phyloP scores from a whole-genome alignment of 208 protist genomes.

The Acanthamoeba polyphaga region DNA sequence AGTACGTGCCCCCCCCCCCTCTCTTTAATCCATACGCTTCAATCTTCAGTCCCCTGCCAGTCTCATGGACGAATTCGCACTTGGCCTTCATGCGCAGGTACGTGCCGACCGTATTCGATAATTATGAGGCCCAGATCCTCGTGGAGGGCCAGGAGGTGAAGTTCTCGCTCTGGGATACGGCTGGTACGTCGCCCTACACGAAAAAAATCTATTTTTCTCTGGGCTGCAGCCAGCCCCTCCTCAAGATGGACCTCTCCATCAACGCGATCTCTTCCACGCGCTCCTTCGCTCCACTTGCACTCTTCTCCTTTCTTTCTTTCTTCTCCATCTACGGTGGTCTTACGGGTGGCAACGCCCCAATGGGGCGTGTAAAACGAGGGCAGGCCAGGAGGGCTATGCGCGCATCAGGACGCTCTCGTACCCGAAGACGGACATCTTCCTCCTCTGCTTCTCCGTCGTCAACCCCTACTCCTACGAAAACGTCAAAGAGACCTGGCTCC shows the following conservation, averaged over 20 bases:
- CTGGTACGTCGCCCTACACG: not conserved
- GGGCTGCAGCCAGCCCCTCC: not conserved
- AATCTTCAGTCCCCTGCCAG: constrained; percentile 53
- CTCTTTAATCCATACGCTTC: not conserved
- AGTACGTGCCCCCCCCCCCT: constrained; percentile 1
- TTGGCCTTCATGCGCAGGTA: constrained; percentile 83
- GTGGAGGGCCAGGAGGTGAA: constrained; percentile 86
- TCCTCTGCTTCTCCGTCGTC: constrained; percentile 93
- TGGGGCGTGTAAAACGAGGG: not conserved
- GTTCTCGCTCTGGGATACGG: constrained; percentile 90
- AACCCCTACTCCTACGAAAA: constrained; percentile 89
- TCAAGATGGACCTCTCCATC: not conserved
- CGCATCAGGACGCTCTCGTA: constrained; percentile 94
- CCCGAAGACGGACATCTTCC: constrained; percentile 91
- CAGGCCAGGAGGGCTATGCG: constrained; percentile 96
- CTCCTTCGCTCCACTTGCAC: too few relatives aligned
- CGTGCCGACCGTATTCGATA: constrained; percentile 88
- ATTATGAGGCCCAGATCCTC: constrained; percentile 77
- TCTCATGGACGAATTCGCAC: constrained; percentile 81
- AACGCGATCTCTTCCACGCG: too few relatives aligned
- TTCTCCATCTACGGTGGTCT: not conserved
- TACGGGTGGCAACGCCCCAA: too few relatives aligned
- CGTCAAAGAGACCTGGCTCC: constrained; percentile 81
- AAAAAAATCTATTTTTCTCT: not conserved
- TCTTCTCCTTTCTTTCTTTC: not conserved